phyloP scores from a whole-genome alignment of 2,329 filamentous ascomycete species.

The Hawksworthiomyces lignivorus region DNA sequence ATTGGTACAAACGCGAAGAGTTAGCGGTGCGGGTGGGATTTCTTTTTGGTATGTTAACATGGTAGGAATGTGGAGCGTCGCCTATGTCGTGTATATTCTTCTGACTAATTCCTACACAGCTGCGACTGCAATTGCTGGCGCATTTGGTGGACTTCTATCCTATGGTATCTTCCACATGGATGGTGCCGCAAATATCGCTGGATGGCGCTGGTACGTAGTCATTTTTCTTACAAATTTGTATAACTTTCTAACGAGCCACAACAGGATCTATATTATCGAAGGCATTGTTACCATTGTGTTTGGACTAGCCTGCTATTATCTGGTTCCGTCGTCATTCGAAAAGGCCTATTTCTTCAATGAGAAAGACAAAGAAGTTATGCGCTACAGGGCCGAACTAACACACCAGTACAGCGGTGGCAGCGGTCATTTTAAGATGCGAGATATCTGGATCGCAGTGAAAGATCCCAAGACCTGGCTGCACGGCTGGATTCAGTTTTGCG shows the following conservation, averaged over 20 bases:
- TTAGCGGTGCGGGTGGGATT: slow-evolving; percentile 45
- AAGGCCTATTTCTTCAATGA: slow-evolving; percentile 40
- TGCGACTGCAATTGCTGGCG: slow-evolving; percentile 41
- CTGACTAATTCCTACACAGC: slow-evolving; percentile 16
- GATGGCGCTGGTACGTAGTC: slow-evolving; percentile 34
- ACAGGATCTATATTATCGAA: slow-evolving; percentile 43
- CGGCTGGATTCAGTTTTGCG: slow-evolving; percentile 23
- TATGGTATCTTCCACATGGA: slow-evolving; percentile 42
- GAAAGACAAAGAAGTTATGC: slow-evolving; percentile 44
- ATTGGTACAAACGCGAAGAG: slow-evolving; percentile 50
- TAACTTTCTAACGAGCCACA: no score
- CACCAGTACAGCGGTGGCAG: slow-evolving; percentile 39
- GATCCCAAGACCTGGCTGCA: slow-evolving; percentile 44
- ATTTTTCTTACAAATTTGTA: not conserved
- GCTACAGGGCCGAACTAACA: slow-evolving; percentile 34
- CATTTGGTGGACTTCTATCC: slow-evolving; percentile 56
- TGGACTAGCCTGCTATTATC: slow-evolving; percentile 36
- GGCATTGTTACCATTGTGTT: slow-evolving; percentile 36
- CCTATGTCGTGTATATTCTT: no score
- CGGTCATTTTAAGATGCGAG: slow-evolving; percentile 41
- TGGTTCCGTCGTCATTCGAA: slow-evolving; percentile 37
- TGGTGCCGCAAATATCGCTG: slow-evolving; percentile 32
- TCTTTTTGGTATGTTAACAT: slow-evolving; percentile 30
- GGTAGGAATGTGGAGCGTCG: no score
- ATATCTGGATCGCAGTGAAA: slow-evolving; percentile 36